phyloP scores from a whole-genome alignment of 495 filamentous ascomycete genomes.

The Pyrenula massariospora region DNA sequence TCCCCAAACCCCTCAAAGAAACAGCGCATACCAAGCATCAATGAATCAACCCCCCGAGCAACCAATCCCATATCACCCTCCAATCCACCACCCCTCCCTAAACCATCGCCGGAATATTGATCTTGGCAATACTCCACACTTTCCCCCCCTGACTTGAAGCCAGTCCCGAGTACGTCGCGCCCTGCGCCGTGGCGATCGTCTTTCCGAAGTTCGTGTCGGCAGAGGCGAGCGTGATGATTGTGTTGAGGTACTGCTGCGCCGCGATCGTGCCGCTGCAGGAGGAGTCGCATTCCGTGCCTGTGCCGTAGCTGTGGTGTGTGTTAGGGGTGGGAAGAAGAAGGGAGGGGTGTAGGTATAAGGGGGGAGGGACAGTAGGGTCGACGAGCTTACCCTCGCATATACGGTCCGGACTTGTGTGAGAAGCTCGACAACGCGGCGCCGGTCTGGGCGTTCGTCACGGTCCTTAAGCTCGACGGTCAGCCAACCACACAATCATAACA shows the following conservation, averaged over 20 bases:
- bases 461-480: too few relatives aligned
- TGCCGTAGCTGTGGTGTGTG: slow-evolving; percentile 17
- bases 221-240: slow-evolving; percentile 19
- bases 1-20: too few relatives aligned
- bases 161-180: slow-evolving; percentile 18
- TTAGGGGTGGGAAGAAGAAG: background rate
- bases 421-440: slow-evolving; percentile 19
- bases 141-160: slow-evolving; percentile 19
- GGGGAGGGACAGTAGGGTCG: too few relatives aligned
- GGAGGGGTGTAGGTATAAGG: background rate
- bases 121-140: slow-evolving; percentile 21
- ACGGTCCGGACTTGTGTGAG: slow-evolving; percentile 18
- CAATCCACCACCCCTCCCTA: background rate
- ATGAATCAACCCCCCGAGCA: too few relatives aligned
- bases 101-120: slow-evolving; percentile 22
- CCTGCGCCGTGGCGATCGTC: slow-evolving; percentile 18
- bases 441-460: slow-evolving; percentile 20
- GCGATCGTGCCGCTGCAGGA: slow-evolving; percentile 22
- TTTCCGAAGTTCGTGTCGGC: slow-evolving; percentile 21
- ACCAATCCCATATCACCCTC: too few relatives aligned
- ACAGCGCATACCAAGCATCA: too few relatives aligned
- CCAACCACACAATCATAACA: too few relatives aligned
- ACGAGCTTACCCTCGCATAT: slow-evolving; percentile 22
- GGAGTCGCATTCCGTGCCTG: slow-evolving; percentile 23
- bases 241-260: slow-evolving; percentile 22